phyloP scores from a whole-genome alignment of 2,329 filamentous ascomycete genomes.

The Venturia oleaginea region DNA sequence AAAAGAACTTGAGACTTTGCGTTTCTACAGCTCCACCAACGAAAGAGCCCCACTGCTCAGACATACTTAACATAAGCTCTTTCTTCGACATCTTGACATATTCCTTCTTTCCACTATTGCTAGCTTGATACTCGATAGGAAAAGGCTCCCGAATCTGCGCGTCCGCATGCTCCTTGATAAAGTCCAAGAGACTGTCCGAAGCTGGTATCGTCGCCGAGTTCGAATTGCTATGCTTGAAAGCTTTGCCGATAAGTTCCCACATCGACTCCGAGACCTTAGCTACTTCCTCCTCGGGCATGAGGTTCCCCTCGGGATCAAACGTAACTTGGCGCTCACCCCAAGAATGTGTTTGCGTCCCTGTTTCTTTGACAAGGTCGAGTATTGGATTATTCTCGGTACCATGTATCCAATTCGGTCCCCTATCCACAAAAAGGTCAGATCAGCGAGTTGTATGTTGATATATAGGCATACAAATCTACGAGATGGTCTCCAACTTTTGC shows the following conservation, averaged over 20 bases:
- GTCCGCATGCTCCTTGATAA: conserved; percentile 42
- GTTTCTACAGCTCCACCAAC: conserved; percentile 54
- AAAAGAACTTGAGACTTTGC: conserved; percentile 68
- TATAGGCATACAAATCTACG: conserved; percentile 47
- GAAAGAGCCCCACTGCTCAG: conserved; percentile 62
- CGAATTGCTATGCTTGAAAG: conserved; percentile 57
- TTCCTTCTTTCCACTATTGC: conserved; percentile 17
- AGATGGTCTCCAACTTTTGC: conserved; percentile 37
- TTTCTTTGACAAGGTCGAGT: conserved; percentile 54
- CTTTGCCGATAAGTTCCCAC: conserved; percentile 60
- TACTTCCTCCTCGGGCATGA: conserved; percentile 36
- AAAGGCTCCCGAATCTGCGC: conserved; percentile 27
- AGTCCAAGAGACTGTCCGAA: conserved; percentile 47
- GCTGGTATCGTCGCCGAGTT: conserved; percentile 43
- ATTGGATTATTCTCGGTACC: conserved; percentile 64
- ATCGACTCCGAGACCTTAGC: conserved; percentile 40
- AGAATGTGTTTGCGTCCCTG: conserved; percentile 43
- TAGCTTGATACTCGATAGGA: not conserved
- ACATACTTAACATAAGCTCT: conserved; percentile 43
- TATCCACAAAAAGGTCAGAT: conserved; percentile 20
- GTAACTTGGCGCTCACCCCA: conserved; percentile 48
- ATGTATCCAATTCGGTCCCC: conserved; percentile 75
- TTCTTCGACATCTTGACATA: conserved; percentile 31
- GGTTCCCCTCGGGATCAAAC: conserved; percentile 47
- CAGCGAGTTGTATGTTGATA: conserved; percentile 15